Conservation (phyloP, 257 asterid genomes). For the Solanum bulbocastanum region DNA sequence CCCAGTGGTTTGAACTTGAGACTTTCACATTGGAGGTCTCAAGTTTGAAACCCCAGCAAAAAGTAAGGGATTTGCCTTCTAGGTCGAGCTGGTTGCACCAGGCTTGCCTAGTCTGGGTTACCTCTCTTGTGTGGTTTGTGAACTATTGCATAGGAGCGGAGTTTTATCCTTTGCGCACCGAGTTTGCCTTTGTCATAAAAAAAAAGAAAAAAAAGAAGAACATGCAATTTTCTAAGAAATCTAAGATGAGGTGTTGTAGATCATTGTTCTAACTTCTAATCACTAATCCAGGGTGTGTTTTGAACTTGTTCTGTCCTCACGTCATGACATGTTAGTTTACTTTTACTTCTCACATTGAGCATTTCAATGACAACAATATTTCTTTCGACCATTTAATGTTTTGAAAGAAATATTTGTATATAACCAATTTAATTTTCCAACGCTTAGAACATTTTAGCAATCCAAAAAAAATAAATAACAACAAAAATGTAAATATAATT, state of each 20-base stretch:
- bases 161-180: no score
- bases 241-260: neutral
- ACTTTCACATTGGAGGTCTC: no score
- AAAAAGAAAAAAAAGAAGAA: neutral
- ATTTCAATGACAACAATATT: neutral
- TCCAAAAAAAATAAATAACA: neutral
- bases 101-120: no score
- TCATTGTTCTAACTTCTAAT: neutral
- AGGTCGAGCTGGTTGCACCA: no score
- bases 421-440: neutral
- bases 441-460: neutral
- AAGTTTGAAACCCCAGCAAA: no score
- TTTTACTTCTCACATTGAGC: neutral
- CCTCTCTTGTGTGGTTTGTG: no score
- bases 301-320: neutral
- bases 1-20: no score
- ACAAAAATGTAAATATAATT: neutral
- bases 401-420: neutral
- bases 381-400: neutral
- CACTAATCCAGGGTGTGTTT: neutral
- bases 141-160: no score
- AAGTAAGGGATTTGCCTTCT: fast-evolving
- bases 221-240: neutral
- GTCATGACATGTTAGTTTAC: neutral
- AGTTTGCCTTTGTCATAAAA: no score